Percentiles rank a stretch among this genome's conserved stretches.
Evolutionary conservation across 2,329 filamentous ascomycete genomes (phyloP).

Genomic region (Fusarium papillatum): DNA sequence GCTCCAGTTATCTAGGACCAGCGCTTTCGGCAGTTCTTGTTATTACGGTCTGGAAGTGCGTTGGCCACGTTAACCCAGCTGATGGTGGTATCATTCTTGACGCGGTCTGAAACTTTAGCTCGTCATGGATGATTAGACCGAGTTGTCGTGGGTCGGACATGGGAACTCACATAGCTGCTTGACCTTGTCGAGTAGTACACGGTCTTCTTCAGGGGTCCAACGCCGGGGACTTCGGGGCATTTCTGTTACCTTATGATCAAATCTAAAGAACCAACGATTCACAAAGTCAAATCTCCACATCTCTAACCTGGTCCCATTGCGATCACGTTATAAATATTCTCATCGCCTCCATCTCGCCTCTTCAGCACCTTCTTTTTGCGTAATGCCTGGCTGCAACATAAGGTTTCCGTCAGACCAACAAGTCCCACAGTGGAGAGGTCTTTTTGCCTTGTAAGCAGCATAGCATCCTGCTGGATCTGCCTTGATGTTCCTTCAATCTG

Average conservation of each 20-base stretch:
- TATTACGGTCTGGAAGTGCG: background rate
- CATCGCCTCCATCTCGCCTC: background rate
- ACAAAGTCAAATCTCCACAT: background rate
- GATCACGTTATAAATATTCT: background rate
- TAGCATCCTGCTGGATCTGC: background rate
- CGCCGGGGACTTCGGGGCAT: background rate
- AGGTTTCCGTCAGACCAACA: background rate
- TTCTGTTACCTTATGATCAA: background rate
- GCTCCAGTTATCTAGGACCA: background rate
- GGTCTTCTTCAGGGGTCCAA: background rate
- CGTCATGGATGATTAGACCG: background rate
- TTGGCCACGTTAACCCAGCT: background rate
- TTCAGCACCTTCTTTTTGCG: background rate
- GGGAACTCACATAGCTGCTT: background rate
- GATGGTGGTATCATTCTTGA: background rate
- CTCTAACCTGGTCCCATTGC: background rate
- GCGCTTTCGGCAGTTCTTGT: background rate
- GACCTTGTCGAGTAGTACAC: background rate
- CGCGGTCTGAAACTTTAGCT: background rate
- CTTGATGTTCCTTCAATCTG: background rate
- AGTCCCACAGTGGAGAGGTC: background rate
- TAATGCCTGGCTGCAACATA: background rate
- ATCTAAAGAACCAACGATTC: background rate
- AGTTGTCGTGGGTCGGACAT: background rate
- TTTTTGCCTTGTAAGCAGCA: background rate